Conservation (phyloP, 768 basidiomycete genomes). For the Kondoa malvinella region DNA sequence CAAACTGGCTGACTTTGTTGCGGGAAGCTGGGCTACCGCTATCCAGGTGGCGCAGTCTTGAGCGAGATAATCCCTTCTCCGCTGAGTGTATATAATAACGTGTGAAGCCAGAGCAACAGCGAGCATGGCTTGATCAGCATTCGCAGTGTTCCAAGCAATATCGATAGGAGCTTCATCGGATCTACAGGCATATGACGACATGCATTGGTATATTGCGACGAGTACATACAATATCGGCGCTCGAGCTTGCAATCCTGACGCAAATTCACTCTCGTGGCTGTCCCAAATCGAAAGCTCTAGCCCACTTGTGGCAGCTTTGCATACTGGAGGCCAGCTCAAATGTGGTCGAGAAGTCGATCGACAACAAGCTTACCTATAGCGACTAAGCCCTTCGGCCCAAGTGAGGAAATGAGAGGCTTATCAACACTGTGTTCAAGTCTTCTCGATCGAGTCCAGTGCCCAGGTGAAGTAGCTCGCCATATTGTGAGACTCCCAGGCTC, state of each 20-base stretch:
- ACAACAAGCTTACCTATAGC: too few relatives aligned
- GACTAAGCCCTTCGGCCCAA: too few relatives aligned
- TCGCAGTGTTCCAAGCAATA: too few relatives aligned
- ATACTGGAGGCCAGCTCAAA: background rate
- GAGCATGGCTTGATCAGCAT: conserved; percentile 38
- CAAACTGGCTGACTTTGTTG: conserved; percentile 26
- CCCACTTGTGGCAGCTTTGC: conserved; percentile 38
- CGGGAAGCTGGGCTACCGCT: background rate
- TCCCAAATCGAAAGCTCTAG: conserved; percentile 85
- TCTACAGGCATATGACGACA: background rate
- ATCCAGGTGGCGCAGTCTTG: background rate
- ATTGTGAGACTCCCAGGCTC: too few relatives aligned
- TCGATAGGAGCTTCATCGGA: too few relatives aligned
- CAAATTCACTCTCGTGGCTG: conserved; percentile 81
- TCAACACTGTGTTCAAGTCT: too few relatives aligned
- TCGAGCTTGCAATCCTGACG: conserved; percentile 54
- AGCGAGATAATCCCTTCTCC: conserved; percentile 74
- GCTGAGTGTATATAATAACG: conserved; percentile 82
- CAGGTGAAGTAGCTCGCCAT: too few relatives aligned
- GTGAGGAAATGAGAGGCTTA: too few relatives aligned
- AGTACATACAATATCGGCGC: conserved; percentile 41
- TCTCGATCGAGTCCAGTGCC: too few relatives aligned
- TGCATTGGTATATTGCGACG: conserved; percentile 36
- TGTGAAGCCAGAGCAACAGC: conserved; percentile 59
- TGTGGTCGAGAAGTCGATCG: background rate